These are phyloP conservation scores for Mrakiaceae sp. DNA, from an alignment of 1,284 basidiomycete species.

Conservation along the genomic window DNA sequence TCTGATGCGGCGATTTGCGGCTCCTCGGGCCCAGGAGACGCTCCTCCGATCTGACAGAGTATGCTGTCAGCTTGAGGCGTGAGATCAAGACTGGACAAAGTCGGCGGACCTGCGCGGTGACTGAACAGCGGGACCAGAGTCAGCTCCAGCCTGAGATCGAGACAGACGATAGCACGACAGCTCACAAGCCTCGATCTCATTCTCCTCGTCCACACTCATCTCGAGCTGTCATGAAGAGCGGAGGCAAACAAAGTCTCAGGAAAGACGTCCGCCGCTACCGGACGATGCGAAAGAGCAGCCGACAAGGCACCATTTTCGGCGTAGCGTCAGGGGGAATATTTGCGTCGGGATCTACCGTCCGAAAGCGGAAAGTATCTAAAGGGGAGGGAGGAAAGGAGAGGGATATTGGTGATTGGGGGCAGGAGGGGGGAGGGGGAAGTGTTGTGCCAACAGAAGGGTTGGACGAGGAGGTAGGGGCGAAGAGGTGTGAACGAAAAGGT, in stretches of 20 bases:
- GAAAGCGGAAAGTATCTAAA: neutral
- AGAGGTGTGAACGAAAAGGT: neutral
- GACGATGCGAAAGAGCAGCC: neutral
- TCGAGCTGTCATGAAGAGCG: neutral
- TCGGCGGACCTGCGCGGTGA: no score
- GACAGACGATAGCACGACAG: no score
- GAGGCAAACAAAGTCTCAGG: neutral
- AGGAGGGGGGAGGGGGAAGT: no score
- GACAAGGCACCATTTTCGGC: neutral
- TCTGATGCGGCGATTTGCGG: no score
- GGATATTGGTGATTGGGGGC: no score
- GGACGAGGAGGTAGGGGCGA: neutral
- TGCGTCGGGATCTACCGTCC: neutral
- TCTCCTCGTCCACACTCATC: neutral
- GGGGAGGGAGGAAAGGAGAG: no score
- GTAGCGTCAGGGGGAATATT: neutral
- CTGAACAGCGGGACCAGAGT: no score
- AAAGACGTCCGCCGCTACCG: neutral
- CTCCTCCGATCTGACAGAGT: no score
- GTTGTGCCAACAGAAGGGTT: neutral
- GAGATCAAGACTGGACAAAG: no score
- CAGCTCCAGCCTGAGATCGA: no score
- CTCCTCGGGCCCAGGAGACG: no score
- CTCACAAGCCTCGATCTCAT: slow-evolving; percentile 2
- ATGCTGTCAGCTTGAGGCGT: no score